phyloP scores from a whole-genome alignment of 805 yeast species.

The Starmerella roubikii region DNA sequence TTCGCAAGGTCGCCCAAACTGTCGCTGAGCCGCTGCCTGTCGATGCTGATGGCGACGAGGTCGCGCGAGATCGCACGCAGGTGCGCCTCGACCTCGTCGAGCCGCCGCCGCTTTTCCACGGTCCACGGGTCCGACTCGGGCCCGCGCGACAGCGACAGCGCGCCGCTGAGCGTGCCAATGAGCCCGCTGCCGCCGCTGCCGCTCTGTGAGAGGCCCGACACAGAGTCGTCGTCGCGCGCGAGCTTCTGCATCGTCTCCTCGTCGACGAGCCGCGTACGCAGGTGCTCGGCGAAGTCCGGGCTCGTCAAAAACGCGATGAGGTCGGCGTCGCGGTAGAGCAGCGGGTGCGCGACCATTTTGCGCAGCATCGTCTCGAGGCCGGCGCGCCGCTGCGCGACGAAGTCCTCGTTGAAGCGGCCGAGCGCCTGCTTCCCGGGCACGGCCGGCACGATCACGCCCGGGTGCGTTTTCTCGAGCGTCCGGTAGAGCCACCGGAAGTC shows the following conservation, averaged over 20 bases:
- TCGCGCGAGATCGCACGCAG: conserved; percentile 55
- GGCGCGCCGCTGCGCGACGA: conserved; percentile 71
- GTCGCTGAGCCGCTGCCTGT: conserved; percentile 57
- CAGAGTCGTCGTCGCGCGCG: conserved; percentile 8
- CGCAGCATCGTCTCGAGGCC: conserved; percentile 76
- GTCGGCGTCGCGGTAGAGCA: conserved; percentile 57
- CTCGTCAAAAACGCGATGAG: conserved; percentile 66
- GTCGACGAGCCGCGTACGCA: conserved; percentile 33
- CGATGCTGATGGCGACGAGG: conserved; percentile 58
- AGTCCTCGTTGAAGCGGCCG: conserved; percentile 82
- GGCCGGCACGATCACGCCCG: conserved; percentile 86
- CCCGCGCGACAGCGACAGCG: conserved; percentile 24
- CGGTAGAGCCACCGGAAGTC: conserved; percentile 93
- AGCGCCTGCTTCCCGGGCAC: conserved; percentile 91
- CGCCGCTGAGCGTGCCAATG: conserved; percentile 16
- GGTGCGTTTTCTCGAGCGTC: conserved; percentile 72
- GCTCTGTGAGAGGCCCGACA: background rate
- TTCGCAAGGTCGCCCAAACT: conserved; percentile 56
- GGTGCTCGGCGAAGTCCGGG: conserved; percentile 51
- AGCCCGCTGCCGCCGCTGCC: conserved; percentile 8
- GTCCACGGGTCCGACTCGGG: conserved; percentile 72
- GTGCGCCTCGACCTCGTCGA: conserved; percentile 61
- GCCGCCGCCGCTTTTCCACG: conserved; percentile 48
- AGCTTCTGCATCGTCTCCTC: conserved; percentile 38
- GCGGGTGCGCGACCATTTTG: conserved; percentile 46